Evolutionary conservation across 306 rosid species (phyloP).

Genomic region (Ceratonia siliqua): DNA sequence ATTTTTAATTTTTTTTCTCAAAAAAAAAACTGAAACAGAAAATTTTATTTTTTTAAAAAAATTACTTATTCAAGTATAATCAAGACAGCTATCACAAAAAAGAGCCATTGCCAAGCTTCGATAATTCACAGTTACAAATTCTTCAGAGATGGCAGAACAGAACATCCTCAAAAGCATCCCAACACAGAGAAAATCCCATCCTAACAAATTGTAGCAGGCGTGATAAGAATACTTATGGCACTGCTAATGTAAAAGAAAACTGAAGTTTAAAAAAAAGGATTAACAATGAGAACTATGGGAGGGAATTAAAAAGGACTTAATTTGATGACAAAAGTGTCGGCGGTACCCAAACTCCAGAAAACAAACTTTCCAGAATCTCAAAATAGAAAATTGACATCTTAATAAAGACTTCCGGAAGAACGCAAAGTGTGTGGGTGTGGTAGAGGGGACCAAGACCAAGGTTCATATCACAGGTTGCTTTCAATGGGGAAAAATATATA

Average conservation of each 20-base stretch:
- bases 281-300: neutral
- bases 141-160: too few relatives aligned
- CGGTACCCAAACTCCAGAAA: conserved; percentile 1
- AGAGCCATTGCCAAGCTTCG: too few relatives aligned
- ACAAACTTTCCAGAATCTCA: conserved; percentile 38
- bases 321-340: conserved; percentile 27
- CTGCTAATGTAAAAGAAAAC: too few relatives aligned
- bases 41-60: too few relatives aligned
- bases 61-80: too few relatives aligned
- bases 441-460: conserved; percentile 36
- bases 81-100: too few relatives aligned
- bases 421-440: neutral
- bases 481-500: neutral
- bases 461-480: conserved; percentile 35
- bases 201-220: neutral
- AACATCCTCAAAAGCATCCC: too few relatives aligned
- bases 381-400: neutral
- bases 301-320: neutral
- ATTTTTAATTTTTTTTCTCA: too few relatives aligned
- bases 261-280: neutral
- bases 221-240: neutral
- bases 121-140: too few relatives aligned
- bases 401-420: conserved; percentile 21
- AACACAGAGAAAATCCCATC: too few relatives aligned
- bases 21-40: too few relatives aligned